Percentiles rank a stretch among this genome's conserved stretches.
phyloP scores from a whole-genome alignment of 129 eudicot genomes.

The Centaurea solstitialis region DNA sequence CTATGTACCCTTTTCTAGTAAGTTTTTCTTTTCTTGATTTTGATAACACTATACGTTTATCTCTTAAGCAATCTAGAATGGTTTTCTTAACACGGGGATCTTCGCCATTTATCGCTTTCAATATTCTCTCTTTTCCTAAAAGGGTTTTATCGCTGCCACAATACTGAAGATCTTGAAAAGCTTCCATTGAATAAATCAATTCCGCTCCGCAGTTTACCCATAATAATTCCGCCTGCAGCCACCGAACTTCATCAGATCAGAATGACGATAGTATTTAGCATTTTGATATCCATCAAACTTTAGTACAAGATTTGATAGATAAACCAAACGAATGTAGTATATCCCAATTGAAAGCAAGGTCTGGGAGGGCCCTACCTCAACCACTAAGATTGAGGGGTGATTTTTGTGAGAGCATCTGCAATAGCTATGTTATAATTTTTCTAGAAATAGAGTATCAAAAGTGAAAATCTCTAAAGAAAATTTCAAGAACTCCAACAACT shows the following conservation, averaged over 20 bases:
- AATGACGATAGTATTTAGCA: neutral
- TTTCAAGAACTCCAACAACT: no score
- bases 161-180: slow-evolving; percentile 45
- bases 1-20: slow-evolving; percentile 42
- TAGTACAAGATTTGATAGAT: neutral
- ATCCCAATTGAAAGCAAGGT: neutral
- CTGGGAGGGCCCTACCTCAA: neutral
- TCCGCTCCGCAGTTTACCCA: slow-evolving; percentile 60
- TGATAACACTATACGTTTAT: slow-evolving; percentile 34
- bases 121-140: slow-evolving; percentile 25
- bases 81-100: slow-evolving; percentile 49
- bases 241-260: slow-evolving; percentile 22
- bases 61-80: slow-evolving; percentile 61
- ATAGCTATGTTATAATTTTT: no score
- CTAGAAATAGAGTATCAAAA: no score
- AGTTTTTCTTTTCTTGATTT: slow-evolving; percentile 50
- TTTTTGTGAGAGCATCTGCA: no score
- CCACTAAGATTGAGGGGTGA: neutral
- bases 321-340: no score
- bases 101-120: slow-evolving; percentile 26
- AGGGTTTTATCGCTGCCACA: slow-evolving; percentile 14
- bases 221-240: slow-evolving; percentile 70
- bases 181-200: slow-evolving; percentile 50
- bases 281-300: neutral
- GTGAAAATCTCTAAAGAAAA: no score